Base-by-base conservation (phyloP, 192 early-diverging fungal species). In the Dissophora globulifera region DNA sequence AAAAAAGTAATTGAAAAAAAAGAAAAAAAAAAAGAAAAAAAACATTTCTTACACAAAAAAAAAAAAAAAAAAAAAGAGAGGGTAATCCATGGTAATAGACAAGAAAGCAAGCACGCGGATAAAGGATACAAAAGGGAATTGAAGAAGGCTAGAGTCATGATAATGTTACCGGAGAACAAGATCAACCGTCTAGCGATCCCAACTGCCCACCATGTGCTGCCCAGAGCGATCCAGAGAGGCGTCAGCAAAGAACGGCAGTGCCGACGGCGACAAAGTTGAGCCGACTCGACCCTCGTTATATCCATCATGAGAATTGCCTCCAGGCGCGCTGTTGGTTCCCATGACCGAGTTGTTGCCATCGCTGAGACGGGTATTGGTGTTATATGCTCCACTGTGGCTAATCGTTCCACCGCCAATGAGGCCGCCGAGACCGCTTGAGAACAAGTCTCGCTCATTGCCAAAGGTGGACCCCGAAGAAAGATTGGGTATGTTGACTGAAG, bases 391-490 rank as follows among this genome's bases (percentile, higher is more conserved):
- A 25, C 40, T 59, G 43, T 75, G 71, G 29, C 72, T 76, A 13
- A 76, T 76, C 1, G 72, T 76, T 17, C 63, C 72, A 8, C 72
- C 72, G 26, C 72, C 72, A 43, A 76, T 76, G 52, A 76, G 66
- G 4, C 72, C 72, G 8, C 72, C 53, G 12, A 76, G 58, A 1
- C 72, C 72, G 41, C 72, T 76, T 17, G 72, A 66, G 38, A 76
- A 67, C 43, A 76, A n/a, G 20, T 76, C 72, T 1, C 72, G 58
- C 19, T 69, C 67, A 15, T 43, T 43, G 23, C 57, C 67, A 45
- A 72, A 64, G 7, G 53, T 40, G 15, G 69, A 75, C 8, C 59
- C 59, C 6, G 62, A 43, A 8, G 35, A 41, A 17, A 67, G 45
- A 9, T 33, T 47, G 1, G 63, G 9, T 45, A 65, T 56, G 25